Percentiles rank a stretch among this genome's conserved stretches.
Conservation (phyloP, 805 yeast species). For the Metschnikowia kunwiensis region DNA sequence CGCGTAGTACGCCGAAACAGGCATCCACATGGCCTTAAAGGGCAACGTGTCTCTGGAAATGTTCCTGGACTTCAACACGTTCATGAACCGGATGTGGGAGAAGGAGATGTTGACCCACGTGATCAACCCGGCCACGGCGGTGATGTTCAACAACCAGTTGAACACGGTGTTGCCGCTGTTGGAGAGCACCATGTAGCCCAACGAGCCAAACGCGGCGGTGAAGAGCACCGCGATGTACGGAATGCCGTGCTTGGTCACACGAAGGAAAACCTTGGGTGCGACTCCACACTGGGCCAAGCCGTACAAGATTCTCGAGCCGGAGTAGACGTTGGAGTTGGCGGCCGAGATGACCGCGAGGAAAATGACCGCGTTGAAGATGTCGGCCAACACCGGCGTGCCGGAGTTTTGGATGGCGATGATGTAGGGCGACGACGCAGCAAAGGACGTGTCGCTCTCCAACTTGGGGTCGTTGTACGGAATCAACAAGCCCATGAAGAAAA, state of each 20-base stretch:
- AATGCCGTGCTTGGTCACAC: constrained; percentile 55
- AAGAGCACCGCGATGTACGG: constrained; percentile 56
- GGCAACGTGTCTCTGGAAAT: constrained; percentile 69
- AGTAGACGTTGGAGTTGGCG: constrained; percentile 71
- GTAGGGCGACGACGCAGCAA: constrained; percentile 61
- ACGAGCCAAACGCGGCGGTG: constrained; percentile 60
- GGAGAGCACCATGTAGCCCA: constrained; percentile 59
- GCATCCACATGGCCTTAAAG: constrained; percentile 70
- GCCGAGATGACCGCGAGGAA: constrained; percentile 69
- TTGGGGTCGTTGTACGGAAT: constrained; percentile 67
- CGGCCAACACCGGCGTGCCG: constrained; percentile 62
- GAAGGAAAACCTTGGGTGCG: constrained; percentile 53
- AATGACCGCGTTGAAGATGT: constrained; percentile 70
- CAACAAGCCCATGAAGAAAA: constrained; percentile 66
- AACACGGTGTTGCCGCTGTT: constrained; percentile 56
- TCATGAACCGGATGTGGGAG: constrained; percentile 69
- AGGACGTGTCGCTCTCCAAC: constrained; percentile 28
- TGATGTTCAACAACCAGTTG: constrained; percentile 69
- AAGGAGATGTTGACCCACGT: constrained; percentile 67
- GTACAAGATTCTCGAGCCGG: constrained; percentile 65
- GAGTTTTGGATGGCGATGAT: constrained; percentile 67
- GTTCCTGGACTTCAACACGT: constrained; percentile 57
- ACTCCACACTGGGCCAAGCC: constrained; percentile 58
- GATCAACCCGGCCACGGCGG: constrained; percentile 75
- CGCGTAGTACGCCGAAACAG: constrained; percentile 64